phyloP scores from a whole-genome alignment of 2,329 filamentous ascomycete genomes.

The Penicillium italicum region DNA sequence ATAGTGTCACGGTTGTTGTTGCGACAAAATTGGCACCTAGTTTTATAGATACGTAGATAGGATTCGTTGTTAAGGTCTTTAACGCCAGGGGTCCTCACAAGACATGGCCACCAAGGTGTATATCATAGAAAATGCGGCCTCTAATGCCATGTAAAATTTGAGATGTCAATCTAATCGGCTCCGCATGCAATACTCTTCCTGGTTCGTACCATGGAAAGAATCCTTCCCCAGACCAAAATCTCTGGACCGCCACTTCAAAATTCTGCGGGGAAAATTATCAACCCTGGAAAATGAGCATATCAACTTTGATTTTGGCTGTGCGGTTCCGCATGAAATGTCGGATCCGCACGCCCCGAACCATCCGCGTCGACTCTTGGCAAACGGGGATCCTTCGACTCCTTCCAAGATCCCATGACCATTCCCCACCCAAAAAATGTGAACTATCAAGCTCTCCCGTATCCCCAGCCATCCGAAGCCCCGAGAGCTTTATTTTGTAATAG shows the following conservation, averaged over 20 bases:
- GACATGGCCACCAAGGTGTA: background rate
- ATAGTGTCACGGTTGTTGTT: background rate
- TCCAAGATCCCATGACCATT: background rate
- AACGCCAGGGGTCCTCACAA: background rate
- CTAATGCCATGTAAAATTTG: background rate
- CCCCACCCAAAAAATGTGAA: background rate
- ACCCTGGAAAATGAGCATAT: background rate
- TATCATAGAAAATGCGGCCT: background rate
- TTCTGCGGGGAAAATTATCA: background rate
- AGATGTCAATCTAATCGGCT: background rate
- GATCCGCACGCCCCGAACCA: background rate
- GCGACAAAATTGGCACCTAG: background rate
- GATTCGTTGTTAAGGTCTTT: background rate
- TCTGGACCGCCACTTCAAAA: too few relatives aligned
- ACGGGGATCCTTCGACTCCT: background rate
- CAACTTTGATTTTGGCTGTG: background rate
- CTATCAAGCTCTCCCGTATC: background rate
- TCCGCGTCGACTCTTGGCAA: background rate
- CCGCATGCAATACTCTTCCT: background rate
- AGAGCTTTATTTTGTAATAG: background rate
- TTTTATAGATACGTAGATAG: background rate
- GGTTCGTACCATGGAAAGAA: background rate
- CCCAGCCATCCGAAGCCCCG: background rate
- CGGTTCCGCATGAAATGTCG: constrained; percentile 11
- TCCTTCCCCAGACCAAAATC: background rate